A percentile compares a stretch with the other conserved stretches of the same genome.
Evolutionary conservation across 257 asterid species (phyloP).

Genomic region (Rhazya stricta): DNA sequence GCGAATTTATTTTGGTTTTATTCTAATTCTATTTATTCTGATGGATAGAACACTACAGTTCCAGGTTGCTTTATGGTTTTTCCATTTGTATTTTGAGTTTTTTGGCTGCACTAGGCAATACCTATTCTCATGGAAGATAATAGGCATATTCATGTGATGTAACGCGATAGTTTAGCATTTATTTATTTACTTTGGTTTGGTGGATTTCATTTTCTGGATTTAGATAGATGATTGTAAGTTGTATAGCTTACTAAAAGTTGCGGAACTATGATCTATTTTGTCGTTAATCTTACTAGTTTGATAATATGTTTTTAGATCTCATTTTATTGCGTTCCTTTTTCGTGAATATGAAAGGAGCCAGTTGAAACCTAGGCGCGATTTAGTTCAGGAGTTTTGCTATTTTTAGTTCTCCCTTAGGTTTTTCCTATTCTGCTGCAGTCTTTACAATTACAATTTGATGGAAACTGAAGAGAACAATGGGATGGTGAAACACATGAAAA

Average conservation of each 20-base stretch:
- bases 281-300: background rate
- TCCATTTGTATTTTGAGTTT: background rate
- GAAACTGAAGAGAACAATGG: conserved; percentile 32
- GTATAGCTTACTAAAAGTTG: background rate
- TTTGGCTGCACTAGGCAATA: background rate
- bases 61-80: background rate
- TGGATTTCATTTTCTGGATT: background rate
- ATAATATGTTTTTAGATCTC: background rate
- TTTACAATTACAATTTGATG: conserved; percentile 21
- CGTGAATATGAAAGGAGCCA: background rate
- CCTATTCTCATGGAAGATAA: background rate
- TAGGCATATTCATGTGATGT: background rate
- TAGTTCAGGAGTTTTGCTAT: background rate
- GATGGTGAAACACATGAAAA: conserved; percentile 51
- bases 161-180: background rate
- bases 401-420: background rate
- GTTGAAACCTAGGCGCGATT: background rate
- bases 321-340: background rate
- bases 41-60: background rate
- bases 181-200: background rate
- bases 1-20: background rate
- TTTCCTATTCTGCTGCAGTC: background rate
- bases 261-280: background rate
- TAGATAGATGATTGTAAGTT: background rate
- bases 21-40: background rate